Conservation (phyloP, 2,329 filamentous ascomycete genomes). For the Aspergillus fructus region DNA sequence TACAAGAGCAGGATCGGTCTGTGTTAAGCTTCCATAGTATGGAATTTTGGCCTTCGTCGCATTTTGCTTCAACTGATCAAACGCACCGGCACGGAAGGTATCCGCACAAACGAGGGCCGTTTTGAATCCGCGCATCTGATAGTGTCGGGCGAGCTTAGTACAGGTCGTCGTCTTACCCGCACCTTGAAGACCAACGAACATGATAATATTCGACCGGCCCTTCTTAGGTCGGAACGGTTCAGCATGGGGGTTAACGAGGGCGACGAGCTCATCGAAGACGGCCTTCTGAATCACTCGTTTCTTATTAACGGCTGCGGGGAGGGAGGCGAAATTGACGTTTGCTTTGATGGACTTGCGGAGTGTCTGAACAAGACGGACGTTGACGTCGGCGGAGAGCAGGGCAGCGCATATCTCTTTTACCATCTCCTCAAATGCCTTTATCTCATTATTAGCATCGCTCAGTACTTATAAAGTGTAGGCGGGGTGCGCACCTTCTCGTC, state of each 20-base stretch:
- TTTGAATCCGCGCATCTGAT: slow-evolving; percentile 89
- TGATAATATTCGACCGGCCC: slow-evolving; percentile 93
- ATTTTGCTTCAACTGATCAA: slow-evolving; percentile 98
- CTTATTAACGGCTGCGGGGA: slow-evolving; percentile 91
- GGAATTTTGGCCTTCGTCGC: slow-evolving; percentile 98
- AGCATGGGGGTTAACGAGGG: slow-evolving; percentile 91
- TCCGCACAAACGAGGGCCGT: slow-evolving; percentile 94
- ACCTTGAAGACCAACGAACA: slow-evolving; percentile 98
- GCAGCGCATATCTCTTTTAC: slow-evolving; percentile 97
- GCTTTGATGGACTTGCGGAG: slow-evolving; percentile 90
- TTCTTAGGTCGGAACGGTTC: slow-evolving; percentile 97
- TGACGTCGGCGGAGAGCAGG: slow-evolving; percentile 94
- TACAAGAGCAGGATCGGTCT: slow-evolving; percentile 92
- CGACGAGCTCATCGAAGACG: slow-evolving; percentile 94
- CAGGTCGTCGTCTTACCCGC: slow-evolving; percentile 98
- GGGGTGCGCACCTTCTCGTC: slow-evolving; percentile 76
- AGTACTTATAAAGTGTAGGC: slow-evolving; percentile 3
- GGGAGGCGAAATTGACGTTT: slow-evolving; percentile 90
- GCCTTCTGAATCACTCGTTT: slow-evolving; percentile 97
- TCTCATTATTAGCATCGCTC: slow-evolving; percentile 35
- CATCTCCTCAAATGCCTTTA: slow-evolving; percentile 87
- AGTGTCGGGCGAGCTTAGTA: slow-evolving; percentile 94
- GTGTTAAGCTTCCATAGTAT: slow-evolving; percentile 94
- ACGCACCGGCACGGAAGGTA: slow-evolving; percentile 96
- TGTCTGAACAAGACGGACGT: slow-evolving; percentile 86